Base-by-base conservation (phyloP, 108 stramenopile genomes). In the Conticribra guillardii region DNA sequence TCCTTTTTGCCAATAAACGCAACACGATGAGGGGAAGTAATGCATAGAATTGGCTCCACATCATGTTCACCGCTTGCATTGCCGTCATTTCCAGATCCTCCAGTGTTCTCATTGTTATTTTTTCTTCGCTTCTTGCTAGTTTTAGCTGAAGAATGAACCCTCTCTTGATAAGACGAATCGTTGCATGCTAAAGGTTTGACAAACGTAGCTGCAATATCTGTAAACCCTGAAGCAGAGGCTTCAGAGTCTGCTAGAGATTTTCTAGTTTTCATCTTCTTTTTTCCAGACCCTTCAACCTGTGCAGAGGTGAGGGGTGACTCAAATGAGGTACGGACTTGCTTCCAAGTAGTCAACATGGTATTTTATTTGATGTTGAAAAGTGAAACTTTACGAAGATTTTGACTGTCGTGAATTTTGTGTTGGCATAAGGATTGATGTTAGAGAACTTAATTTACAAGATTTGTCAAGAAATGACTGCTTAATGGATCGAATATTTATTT, bases 21-120 rank as follows among this genome's bases (percentile, higher is more conserved):
- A 45, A 79, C 77, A 44, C 70, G 64, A 50, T 79, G 77, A 19
- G 65, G 69, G 3, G 77, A 79, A 30, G 77, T 79, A 22, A 79
- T 16, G 53, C 77, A 79, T 30, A 79, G 51, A 11, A 67, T 61
- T 9, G 77, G 77, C 32, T 71, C 65, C 44, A 64, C 45, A 27
- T 79, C 58, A 11, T 29, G 5, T 0, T 49, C 47, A 27, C 30
- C 22, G n/a, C 14, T 32, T 31, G n/a, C 47, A 33, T 15, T 59
- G 28, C 41, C 48, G 18, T 23, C 30, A 11, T 0, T 11, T 14
- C 44, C 60, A 11, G 2, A 18, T 41, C 37, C 37, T 41, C 11
- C 37, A 18, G n/a, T 17, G 16, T 4, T 60, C 47, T 58, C 60
- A 54, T 55, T 44, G 53, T 54, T 60, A 22, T 57, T 30, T 46